Conservation (phyloP, 108 stramenopile genomes). For the Bacterosira constricta region DNA sequence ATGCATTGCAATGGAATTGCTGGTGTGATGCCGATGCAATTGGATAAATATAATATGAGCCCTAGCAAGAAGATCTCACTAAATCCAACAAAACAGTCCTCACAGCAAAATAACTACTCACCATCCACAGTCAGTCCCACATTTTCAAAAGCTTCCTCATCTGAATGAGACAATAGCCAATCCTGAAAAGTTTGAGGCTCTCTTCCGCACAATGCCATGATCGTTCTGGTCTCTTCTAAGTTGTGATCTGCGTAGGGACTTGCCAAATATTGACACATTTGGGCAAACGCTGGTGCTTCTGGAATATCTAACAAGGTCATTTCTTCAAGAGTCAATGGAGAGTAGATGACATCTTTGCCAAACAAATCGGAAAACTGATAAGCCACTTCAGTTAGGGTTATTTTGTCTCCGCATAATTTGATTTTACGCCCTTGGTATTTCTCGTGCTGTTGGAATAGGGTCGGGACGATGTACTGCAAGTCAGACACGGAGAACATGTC, state of each 20-base stretch:
- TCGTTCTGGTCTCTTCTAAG: slow-evolving; percentile 32
- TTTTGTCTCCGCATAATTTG: slow-evolving; percentile 41
- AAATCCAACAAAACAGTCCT: background rate
- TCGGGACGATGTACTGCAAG: slow-evolving; percentile 50
- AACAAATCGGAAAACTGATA: slow-evolving; percentile 55
- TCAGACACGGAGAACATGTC: slow-evolving; percentile 61
- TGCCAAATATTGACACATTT: slow-evolving; percentile 69
- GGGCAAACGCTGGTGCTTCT: slow-evolving; percentile 49
- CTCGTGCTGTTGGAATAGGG: slow-evolving; percentile 24
- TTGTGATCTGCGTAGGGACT: slow-evolving; percentile 32
- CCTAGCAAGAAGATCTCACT: background rate
- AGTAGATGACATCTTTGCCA: slow-evolving; percentile 73
- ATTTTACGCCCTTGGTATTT: slow-evolving; percentile 48
- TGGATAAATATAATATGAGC: background rate
- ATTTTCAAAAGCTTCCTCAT: slow-evolving; percentile 47
- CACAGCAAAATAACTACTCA: background rate
- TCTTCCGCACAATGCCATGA: slow-evolving; percentile 20
- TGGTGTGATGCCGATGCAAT: background rate
- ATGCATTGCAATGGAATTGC: slow-evolving; percentile 50
- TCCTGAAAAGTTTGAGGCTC: slow-evolving; percentile 50
- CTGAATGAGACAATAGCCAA: slow-evolving; percentile 68
- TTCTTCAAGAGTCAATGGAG: slow-evolving; percentile 57
- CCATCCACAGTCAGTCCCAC: slow-evolving; percentile 58
- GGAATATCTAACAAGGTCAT: slow-evolving; percentile 50
- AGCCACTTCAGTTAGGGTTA: slow-evolving; percentile 64